These are phyloP conservation scores for Escallonia herrerae DNA, from an alignment of 129 eudicot genomes.

Conservation along the genomic window DNA sequence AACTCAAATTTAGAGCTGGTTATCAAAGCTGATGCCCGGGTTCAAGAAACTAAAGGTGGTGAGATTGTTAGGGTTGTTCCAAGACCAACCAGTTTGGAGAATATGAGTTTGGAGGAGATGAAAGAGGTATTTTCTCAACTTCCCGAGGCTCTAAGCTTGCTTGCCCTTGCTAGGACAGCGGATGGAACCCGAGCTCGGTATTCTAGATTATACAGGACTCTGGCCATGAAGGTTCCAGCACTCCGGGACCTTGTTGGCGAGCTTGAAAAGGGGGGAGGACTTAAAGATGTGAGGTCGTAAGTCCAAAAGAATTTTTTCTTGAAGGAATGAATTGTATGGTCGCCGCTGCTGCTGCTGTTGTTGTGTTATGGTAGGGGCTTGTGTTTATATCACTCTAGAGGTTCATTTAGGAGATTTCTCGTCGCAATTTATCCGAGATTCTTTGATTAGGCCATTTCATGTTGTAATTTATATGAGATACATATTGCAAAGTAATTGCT, in stretches of 20 bases:
- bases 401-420: not conserved
- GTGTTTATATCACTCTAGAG: not conserved
- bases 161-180: constrained; percentile 85
- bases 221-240: constrained; percentile 98
- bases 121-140: constrained; percentile 64
- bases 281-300: constrained; percentile 69
- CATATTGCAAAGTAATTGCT: no score
- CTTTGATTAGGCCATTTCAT: no score
- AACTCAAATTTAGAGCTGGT: constrained; percentile 89
- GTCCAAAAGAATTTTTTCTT: not conserved
- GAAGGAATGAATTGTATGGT: not conserved
- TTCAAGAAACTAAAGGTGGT: constrained; percentile 90
- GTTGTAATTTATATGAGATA: no score
- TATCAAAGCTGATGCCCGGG: constrained; percentile 81
- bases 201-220: constrained; percentile 82
- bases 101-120: constrained; percentile 80
- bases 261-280: constrained; percentile 91
- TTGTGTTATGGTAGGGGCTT: no score
- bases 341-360: not conserved
- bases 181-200: constrained; percentile 95
- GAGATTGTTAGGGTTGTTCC: constrained; percentile 92
- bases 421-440: not conserved
- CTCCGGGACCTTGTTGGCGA: constrained; percentile 88
- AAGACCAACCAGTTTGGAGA: constrained; percentile 72
- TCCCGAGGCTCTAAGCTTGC: constrained; percentile 81